phyloP scores from a whole-genome alignment of 2,329 filamentous ascomycete genomes.

The Elsinoe fawcettii region DNA sequence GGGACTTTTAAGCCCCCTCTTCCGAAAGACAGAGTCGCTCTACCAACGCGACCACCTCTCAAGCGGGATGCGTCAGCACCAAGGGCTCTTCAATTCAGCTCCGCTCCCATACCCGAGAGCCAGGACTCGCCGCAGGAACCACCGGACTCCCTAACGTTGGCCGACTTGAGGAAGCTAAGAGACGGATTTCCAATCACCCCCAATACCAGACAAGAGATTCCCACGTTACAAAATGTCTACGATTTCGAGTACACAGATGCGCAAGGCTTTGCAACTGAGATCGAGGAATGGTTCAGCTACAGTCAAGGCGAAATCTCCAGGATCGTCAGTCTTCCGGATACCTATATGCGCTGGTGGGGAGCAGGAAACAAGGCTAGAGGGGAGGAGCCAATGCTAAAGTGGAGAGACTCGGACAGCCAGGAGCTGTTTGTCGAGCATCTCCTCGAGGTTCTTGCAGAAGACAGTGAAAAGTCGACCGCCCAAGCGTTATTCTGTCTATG shows the following conservation, averaged over 20 bases:
- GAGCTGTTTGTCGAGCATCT: slow-evolving; percentile 50
- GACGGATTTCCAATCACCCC: slow-evolving; percentile 32
- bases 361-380: slow-evolving; percentile 30
- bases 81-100: slow-evolving; percentile 34
- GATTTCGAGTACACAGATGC: slow-evolving; percentile 60
- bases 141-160: slow-evolving; percentile 40
- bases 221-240: slow-evolving; percentile 46
- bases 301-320: slow-evolving; percentile 77
- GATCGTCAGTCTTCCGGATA: slow-evolving; percentile 63
- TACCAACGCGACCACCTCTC: slow-evolving; percentile 32
- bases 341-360: slow-evolving; percentile 69
- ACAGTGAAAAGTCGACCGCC: slow-evolving; percentile 29
- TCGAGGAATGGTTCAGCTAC: slow-evolving; percentile 97
- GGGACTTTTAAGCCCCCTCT: slow-evolving; percentile 27
- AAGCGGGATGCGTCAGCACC: slow-evolving; percentile 35
- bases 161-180: slow-evolving; percentile 40
- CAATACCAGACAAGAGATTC: slow-evolving; percentile 28
- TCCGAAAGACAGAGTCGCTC: slow-evolving; percentile 24
- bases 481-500: slow-evolving; percentile 37
- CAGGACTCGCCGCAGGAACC: slow-evolving; percentile 28
- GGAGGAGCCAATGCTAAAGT: slow-evolving; percentile 45
- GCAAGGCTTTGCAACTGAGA: slow-evolving; percentile 65
- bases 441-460: slow-evolving; percentile 28
- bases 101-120: slow-evolving; percentile 24
- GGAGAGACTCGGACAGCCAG: slow-evolving; percentile 57